Evolutionary conservation across 306 rosid species (phyloP), one percentile per base, ranked within the genome.

Genomic region (Dryas octopetala): DNA sequence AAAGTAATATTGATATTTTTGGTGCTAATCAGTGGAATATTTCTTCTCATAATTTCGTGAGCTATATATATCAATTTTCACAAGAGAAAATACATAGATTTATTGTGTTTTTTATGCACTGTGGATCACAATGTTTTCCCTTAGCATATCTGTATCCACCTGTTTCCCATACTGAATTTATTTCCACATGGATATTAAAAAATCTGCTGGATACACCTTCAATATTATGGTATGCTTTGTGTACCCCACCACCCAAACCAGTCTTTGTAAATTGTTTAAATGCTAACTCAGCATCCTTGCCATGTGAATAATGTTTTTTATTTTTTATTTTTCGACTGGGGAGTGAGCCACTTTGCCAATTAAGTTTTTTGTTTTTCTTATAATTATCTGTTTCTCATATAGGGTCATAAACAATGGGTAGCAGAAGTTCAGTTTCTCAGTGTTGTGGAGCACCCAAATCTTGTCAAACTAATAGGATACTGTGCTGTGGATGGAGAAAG

Each of bases 331-430:
- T 66, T 32, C 2, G 38, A 2, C 38, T 32, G 3, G 38, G 7
- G 9, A 46, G 9, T 46, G 55, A 51, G 47, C 46, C 15, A 68
- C 60, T 68, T 54, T 68, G 47, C 52, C 2, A 7, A 6, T 68
- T 5, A 46, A 47, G 54, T 66, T 9, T 19, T 66, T 11, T n/a
- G 8, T 41, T 7, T 70, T 50, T 60, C 60, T 79, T 26, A 10
- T n/a, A 17, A 50, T 68, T 14, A 28, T 48, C 50, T 57, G 41
- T 71, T 45, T 45, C 40, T 41, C n/a, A 48, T 54, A 38, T 64
- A 89, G 98, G 98, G 98, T 52, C 97, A 91, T 70, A 88, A 89
- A 78, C 88, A 93, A 82, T 93, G 98, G 97, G 77, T 87, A 61
- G 88, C 96, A 50, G 98, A 93, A 81, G 93, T 89, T 66, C 91